Evolutionary conservation across 495 filamentous ascomycete genomes (phyloP).

Genomic region (Talaromyces borbonicus): DNA sequence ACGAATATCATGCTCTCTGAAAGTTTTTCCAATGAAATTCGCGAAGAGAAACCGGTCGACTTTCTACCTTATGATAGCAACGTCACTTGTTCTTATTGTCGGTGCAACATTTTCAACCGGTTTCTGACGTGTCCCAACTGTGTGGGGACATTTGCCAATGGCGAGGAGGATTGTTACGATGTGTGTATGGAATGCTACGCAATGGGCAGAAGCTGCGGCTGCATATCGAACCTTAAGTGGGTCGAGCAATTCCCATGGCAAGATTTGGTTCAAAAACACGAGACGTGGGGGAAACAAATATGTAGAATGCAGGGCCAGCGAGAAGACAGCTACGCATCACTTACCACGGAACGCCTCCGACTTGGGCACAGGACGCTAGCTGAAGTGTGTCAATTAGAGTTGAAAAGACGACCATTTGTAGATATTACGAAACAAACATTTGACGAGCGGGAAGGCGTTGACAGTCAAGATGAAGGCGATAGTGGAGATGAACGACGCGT

Average conservation of each 20-base stretch:
- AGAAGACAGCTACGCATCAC: conserved; percentile 47
- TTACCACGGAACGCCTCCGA: conserved; percentile 53
- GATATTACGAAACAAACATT: conserved; percentile 39
- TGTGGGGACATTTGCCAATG: conserved; percentile 42
- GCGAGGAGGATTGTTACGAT: conserved; percentile 73
- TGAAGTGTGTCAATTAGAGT: conserved; percentile 81
- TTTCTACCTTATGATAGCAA: conserved; percentile 72
- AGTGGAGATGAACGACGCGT: conserved; percentile 29
- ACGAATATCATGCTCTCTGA: conserved; percentile 73
- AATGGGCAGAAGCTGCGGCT: conserved; percentile 85
- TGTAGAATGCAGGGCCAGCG: conserved; percentile 54
- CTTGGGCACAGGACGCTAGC: conserved; percentile 67
- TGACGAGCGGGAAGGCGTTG: conserved; percentile 1
- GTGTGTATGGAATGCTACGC: conserved; percentile 95
- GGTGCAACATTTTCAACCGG: conserved; percentile 94
- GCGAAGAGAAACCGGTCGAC: conserved; percentile 55
- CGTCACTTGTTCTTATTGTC: conserved; percentile 90
- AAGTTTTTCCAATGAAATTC: conserved; percentile 56
- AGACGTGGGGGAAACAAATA: conserved; percentile 68
- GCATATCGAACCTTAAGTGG: conserved; percentile 77
- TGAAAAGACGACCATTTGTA: conserved; percentile 58
- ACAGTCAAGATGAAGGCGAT: conserved; percentile 11
- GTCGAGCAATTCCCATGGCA: conserved; percentile 86
- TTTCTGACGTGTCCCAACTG: conserved; percentile 87
- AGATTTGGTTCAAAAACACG: conserved; percentile 65